Percentiles rank a stretch among this genome's conserved stretches.
phyloP scores from a whole-genome alignment of 257 asterid genomes.

The Knoxia roxburghii region DNA sequence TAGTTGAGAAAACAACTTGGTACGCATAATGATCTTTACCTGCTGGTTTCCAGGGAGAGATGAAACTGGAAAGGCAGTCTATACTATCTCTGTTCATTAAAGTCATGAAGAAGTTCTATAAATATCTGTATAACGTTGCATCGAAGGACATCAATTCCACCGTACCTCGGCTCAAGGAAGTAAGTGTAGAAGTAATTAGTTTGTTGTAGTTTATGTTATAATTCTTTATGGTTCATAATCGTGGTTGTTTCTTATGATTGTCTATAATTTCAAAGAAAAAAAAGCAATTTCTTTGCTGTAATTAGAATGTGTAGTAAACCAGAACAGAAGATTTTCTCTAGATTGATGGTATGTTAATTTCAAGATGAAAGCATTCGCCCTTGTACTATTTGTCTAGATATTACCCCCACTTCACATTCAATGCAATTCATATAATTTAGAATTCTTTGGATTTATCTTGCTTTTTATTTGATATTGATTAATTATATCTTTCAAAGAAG shows the following conservation, averaged over 20 bases:
- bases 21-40: background rate
- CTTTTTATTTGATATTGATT: too few relatives aligned
- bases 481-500: too few relatives aligned
- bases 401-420: too few relatives aligned
- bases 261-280: background rate
- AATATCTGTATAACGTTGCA: slow-evolving; percentile 36
- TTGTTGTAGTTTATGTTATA: background rate
- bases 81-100: slow-evolving; percentile 55
- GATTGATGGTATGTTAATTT: too few relatives aligned
- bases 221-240: background rate
- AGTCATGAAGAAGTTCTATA: slow-evolving; percentile 70
- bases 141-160: slow-evolving; percentile 42
- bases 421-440: too few relatives aligned
- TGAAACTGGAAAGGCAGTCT: slow-evolving; percentile 70
- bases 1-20: background rate
- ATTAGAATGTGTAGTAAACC: too few relatives aligned
- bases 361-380: too few relatives aligned
- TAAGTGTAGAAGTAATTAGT: slow-evolving; percentile 27
- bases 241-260: background rate
- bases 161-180: slow-evolving; percentile 56
- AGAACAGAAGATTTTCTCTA: too few relatives aligned
- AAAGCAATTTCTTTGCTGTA: background rate
- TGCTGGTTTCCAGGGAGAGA: slow-evolving; percentile 52
- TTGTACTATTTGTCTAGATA: too few relatives aligned
- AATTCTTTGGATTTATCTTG: too few relatives aligned